These are phyloP conservation scores for Asclepias syriaca DNA, from an alignment of 257 asterid species.

Conservation along the genomic window DNA sequence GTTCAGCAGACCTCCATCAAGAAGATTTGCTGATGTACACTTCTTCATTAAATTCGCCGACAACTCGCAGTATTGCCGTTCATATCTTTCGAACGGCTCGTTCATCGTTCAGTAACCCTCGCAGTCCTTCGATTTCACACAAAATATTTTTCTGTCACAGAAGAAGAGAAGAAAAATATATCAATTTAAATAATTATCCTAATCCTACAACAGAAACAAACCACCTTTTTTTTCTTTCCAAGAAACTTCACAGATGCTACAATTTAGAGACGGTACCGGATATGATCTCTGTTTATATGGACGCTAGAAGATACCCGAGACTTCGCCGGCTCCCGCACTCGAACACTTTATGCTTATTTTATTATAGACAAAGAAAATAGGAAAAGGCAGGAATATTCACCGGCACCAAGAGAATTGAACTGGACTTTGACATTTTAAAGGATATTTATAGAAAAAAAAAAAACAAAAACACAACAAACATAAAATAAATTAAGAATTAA, in stretches of 20 bases:
- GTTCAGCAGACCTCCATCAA: constrained; percentile 22
- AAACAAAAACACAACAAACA: no score
- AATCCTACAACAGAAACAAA: neutral
- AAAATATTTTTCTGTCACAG: neutral
- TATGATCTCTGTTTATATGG: neutral
- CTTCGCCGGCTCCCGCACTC: neutral
- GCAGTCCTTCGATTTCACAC: neutral
- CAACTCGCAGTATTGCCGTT: constrained; percentile 23
- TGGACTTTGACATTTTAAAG: no score
- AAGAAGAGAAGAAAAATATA: neutral
- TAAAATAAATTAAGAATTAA: no score
- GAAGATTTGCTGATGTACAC: constrained; percentile 18
- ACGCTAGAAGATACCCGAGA: neutral
- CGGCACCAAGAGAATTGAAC: no score
- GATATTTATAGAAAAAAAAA: no score
- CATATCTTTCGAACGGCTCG: constrained; percentile 22
- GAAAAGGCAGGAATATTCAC: no score
- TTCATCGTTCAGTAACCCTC: constrained; percentile 9
- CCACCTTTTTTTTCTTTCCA: neutral
- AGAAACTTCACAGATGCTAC: neutral
- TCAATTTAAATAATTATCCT: neutral
- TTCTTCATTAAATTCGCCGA: constrained; percentile 23
- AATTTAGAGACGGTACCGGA: neutral
- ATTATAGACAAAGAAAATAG: neutral
- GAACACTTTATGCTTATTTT: neutral